Percentiles rank a stretch among this genome's conserved stretches.
These are phyloP conservation scores for Calycina herbarum DNA, from an alignment of 2,329 filamentous ascomycete genomes.

Conservation along the genomic window DNA sequence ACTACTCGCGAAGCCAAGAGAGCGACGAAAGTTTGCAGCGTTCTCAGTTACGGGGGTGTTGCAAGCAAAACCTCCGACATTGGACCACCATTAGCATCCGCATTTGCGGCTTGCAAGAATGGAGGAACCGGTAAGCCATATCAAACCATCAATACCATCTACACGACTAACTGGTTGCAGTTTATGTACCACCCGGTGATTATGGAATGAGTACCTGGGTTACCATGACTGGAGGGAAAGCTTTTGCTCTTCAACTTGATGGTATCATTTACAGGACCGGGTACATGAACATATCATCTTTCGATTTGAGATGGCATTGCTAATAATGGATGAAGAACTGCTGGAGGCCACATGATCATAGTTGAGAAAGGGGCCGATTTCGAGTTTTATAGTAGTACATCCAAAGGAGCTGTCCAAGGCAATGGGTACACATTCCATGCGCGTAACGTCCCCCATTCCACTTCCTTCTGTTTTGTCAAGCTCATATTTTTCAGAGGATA, in stretches of 20 bases:
- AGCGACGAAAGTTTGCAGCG: constrained; percentile 50
- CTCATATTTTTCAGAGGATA: constrained; percentile 10
- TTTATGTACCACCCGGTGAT: constrained; percentile 17
- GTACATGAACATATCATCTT: background rate
- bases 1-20: constrained; percentile 45
- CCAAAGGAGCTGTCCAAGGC: constrained; percentile 53
- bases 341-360: constrained; percentile 53
- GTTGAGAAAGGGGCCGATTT: constrained; percentile 52
- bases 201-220: constrained; percentile 51
- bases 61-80: constrained; percentile 54
- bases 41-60: constrained; percentile 51
- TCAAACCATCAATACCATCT: background rate
- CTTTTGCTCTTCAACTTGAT: constrained; percentile 53
- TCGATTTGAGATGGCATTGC: background rate
- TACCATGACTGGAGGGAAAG: constrained; percentile 46
- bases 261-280: constrained; percentile 54
- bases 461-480: background rate
- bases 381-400: constrained; percentile 53
- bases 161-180: background rate
- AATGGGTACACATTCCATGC: constrained; percentile 51
- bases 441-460: background rate
- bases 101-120: constrained; percentile 50
- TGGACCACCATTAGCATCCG: constrained; percentile 47
- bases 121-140: constrained; percentile 44
- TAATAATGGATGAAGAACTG: constrained; percentile 31